Percentiles rank a stretch among this genome's conserved stretches.
Conservation (phyloP, 495 filamentous ascomycete genomes). For the Podospora sp. region DNA sequence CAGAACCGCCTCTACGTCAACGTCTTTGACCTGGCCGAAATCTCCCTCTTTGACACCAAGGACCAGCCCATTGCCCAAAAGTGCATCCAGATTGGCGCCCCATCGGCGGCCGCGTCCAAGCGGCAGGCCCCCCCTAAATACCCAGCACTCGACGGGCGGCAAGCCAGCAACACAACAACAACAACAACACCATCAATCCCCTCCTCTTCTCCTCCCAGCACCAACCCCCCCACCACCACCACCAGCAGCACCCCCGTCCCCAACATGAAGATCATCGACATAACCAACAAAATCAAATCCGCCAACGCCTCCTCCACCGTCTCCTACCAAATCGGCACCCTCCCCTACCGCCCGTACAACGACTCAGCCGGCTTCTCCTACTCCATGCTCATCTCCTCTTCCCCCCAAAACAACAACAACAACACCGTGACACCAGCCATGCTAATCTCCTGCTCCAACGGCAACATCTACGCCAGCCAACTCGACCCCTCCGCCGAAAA, state of each 20-base stretch:
- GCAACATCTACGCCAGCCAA: slow-evolving; percentile 21
- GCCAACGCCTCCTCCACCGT: background rate
- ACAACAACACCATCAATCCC: background rate
- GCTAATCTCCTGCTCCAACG: slow-evolving; percentile 22
- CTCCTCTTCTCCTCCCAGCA: background rate
- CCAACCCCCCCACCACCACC: background rate
- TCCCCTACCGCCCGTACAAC: slow-evolving; percentile 22
- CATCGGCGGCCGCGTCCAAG: background rate
- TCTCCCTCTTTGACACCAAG: slow-evolving; percentile 22
- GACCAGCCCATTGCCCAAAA: slow-evolving; percentile 16
- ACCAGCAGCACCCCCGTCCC: background rate
- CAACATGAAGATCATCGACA: slow-evolving; percentile 5
- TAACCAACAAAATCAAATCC: slow-evolving; percentile 8
- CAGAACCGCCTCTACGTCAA: slow-evolving; percentile 20
- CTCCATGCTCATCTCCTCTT: slow-evolving; percentile 11
- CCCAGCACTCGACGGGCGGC: background rate
- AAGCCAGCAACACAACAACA: background rate
- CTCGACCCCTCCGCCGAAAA: background rate
- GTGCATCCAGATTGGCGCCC: slow-evolving; percentile 18
- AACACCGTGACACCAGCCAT: slow-evolving; percentile 8
- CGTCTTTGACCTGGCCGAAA: slow-evolving; percentile 16
- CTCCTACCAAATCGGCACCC: background rate
- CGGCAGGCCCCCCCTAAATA: background rate
- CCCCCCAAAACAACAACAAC: no score
- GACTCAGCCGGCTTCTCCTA: slow-evolving; percentile 15